Evolutionary conservation across 106 monocot species (phyloP).

Genomic region (Phalaenopsis equestris): DNA sequence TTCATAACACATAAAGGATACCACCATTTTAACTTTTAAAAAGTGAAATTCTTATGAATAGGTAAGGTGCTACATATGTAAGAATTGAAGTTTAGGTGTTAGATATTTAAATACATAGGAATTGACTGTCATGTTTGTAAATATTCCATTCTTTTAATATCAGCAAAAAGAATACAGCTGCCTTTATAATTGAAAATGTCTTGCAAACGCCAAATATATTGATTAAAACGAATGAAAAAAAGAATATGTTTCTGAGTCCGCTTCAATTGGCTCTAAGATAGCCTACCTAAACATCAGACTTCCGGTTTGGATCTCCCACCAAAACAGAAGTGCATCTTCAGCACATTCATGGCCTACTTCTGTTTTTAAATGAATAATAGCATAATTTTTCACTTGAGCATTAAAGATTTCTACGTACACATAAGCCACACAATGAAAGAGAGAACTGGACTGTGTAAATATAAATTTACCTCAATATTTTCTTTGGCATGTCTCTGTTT

Average conservation of each 20-base stretch:
- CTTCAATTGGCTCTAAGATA: too few species aligned
- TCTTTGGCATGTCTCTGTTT: conserved; percentile 48
- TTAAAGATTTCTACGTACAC: not conserved
- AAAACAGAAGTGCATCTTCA: not conserved
- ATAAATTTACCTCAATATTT: conserved; percentile 47
- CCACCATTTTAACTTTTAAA: too few species aligned
- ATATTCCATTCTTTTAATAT: not conserved
- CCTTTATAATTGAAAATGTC: not conserved
- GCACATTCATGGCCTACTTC: not conserved
- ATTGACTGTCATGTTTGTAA: too few species aligned
- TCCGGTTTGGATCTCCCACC: not conserved
- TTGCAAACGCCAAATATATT: not conserved
- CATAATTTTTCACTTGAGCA: not conserved
- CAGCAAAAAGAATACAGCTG: not conserved
- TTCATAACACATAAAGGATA: too few species aligned
- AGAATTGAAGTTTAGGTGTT: too few species aligned
- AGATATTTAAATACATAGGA: too few species aligned
- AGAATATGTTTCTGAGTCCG: too few species aligned
- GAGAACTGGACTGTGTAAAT: not conserved
- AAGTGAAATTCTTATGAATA: too few species aligned
- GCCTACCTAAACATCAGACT: not conserved
- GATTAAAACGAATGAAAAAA: too few species aligned
- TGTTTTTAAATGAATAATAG: not conserved
- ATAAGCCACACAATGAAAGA: not conserved
- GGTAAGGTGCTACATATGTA: too few species aligned